Percentiles rank a stretch among this genome's conserved stretches.
Evolutionary conservation across 192 early-diverging fungal genomes (phyloP).

Genomic region (Backusella circina): DNA sequence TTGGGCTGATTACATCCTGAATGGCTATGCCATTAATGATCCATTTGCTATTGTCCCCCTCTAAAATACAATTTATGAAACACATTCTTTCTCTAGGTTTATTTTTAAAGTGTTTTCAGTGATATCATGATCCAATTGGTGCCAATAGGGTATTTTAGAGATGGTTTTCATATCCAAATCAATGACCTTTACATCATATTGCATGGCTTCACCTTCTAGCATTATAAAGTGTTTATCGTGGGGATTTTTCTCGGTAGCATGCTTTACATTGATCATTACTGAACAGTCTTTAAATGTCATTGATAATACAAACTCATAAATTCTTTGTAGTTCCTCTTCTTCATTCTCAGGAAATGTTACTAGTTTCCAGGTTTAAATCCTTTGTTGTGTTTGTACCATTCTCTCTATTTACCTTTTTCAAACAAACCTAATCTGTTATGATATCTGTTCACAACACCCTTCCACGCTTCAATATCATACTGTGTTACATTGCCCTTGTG

Average conservation of each 20-base stretch:
- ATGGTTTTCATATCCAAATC: slow-evolving; percentile 26
- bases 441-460: slow-evolving; percentile 10
- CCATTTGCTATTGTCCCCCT: slow-evolving; percentile 18
- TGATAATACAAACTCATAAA: slow-evolving; percentile 31
- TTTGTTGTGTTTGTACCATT: background rate
- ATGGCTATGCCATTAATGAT: slow-evolving; percentile 13
- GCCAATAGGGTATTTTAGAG: slow-evolving; percentile 25
- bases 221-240: too few relatives aligned
- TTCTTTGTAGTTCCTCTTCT: slow-evolving; percentile 12
- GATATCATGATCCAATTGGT: slow-evolving; percentile 25
- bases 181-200: slow-evolving; percentile 19
- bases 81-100: background rate
- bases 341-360: background rate
- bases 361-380: background rate
- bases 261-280: slow-evolving; percentile 17
- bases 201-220: background rate
- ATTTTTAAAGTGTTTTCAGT: slow-evolving; percentile 1
- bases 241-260: background rate
- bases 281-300: slow-evolving; percentile 39
- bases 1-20: slow-evolving; percentile 29
- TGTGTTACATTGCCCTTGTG: background rate
- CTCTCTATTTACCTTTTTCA: background rate
- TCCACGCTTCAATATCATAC: slow-evolving; percentile 25
- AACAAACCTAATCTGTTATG: background rate
- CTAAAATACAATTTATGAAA: background rate